Conservation (phyloP, 805 yeast genomes). For the Candida palmyrensis region DNA sequence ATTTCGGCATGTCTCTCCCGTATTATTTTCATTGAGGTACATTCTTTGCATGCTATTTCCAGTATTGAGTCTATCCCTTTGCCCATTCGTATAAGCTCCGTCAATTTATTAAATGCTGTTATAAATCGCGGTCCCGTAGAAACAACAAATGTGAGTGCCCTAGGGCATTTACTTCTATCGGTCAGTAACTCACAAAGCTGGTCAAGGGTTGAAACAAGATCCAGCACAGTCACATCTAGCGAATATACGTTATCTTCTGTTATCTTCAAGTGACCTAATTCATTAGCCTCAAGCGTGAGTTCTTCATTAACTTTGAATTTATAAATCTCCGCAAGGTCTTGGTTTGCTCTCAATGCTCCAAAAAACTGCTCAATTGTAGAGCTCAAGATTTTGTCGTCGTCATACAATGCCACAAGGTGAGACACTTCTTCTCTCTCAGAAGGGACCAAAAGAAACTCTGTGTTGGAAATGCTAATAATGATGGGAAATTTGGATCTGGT, state of each 20-base stretch:
- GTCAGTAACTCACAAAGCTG: conserved; percentile 4
- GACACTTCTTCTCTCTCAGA: conserved; percentile 11
- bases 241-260: conserved; percentile 28
- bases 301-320: conserved; percentile 21
- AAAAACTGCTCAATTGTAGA: conserved; percentile 22
- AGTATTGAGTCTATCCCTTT: too few species aligned
- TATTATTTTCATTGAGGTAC: too few species aligned
- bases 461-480: conserved; percentile 17
- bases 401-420: conserved; percentile 22
- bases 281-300: conserved; percentile 21
- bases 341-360: conserved; percentile 18
- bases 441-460: conserved; percentile 24
- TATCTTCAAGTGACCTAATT: conserved; percentile 20
- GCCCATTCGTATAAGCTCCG: conserved; percentile 14
- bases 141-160: conserved; percentile 1
- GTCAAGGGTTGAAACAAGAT: conserved; percentile 19
- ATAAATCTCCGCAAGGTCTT: conserved; percentile 21
- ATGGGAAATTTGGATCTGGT: conserved; percentile 12
- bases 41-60: too few species aligned
- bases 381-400: conserved; percentile 12
- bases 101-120: conserved; percentile 19
- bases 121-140: conserved; percentile 20
- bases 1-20: too few species aligned
- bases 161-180: not conserved
- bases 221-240: conserved; percentile 18